phyloP scores from a whole-genome alignment of 2,329 filamentous ascomycete genomes.

The Neonectria hederae region DNA sequence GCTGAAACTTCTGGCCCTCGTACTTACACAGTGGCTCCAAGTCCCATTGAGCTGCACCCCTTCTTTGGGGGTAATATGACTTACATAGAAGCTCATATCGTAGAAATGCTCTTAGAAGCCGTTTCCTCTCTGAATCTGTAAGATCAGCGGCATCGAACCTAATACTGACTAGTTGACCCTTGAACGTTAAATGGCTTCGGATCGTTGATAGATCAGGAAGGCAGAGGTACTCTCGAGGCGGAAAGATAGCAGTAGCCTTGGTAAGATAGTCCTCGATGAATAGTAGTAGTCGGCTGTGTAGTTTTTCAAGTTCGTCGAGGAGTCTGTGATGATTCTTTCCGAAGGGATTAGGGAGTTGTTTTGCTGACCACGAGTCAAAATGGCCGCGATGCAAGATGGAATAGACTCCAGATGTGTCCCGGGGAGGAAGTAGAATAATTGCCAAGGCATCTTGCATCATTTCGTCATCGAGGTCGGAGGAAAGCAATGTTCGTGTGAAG shows the following conservation, averaged over 20 bases:
- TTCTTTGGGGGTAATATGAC: not conserved
- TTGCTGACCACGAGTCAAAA: constrained; percentile 1
- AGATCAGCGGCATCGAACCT: constrained; percentile 14
- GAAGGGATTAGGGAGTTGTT: constrained; percentile 15
- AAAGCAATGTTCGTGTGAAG: constrained; percentile 3
- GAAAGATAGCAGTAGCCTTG: constrained; percentile 24
- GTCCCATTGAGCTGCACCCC: not conserved
- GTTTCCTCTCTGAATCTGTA: not conserved
- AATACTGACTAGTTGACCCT: not conserved
- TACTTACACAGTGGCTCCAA: not conserved
- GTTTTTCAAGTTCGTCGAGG: not conserved
- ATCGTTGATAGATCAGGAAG: constrained; percentile 1
- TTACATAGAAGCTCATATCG: constrained; percentile 14
- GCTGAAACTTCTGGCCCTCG: not conserved
- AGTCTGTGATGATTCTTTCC: not conserved
- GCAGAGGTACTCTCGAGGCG: constrained; percentile 22
- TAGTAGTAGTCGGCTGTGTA: constrained; percentile 4
- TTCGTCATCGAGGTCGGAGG: constrained; percentile 10
- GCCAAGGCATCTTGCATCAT: constrained; percentile 27
- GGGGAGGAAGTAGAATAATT: constrained; percentile 16
- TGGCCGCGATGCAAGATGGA: not conserved
- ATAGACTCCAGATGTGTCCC: not conserved
- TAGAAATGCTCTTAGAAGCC: constrained; percentile 23
- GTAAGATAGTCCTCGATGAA: constrained; percentile 30
- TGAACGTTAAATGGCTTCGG: constrained; percentile 8